These are phyloP conservation scores for Striga hermonthica DNA, from an alignment of 305 asterid genomes.

Conservation along the genomic window DNA sequence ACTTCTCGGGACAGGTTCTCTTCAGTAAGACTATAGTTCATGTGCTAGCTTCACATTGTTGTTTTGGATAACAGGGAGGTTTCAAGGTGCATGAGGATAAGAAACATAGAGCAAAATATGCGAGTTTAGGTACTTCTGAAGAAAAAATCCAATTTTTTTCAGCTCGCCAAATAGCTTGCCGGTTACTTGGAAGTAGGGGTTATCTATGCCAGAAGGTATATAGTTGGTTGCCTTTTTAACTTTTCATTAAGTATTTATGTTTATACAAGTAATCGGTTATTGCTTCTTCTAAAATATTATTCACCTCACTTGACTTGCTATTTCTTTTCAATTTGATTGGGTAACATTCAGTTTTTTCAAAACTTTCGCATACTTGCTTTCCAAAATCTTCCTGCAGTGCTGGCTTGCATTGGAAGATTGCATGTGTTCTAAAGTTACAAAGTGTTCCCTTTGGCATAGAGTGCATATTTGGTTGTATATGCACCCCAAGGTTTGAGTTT, in stretches of 20 bases:
- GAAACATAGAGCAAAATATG: constrained; percentile 80
- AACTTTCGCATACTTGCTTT: constrained; percentile 4
- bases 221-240: constrained; percentile 20
- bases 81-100: constrained; percentile 89
- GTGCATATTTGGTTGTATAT: constrained; percentile 83
- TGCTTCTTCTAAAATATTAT: constrained; percentile 20
- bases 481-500: constrained; percentile 85
- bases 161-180: constrained; percentile 94
- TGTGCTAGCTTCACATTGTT: constrained; percentile 12
- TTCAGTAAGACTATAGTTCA: neutral
- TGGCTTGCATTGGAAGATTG: constrained; percentile 88
- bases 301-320: constrained; percentile 9
- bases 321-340: constrained; percentile 14
- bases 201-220: constrained; percentile 92
- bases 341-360: constrained; percentile 1
- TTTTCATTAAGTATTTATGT: constrained; percentile 5
- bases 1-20: neutral
- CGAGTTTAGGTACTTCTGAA: constrained; percentile 60
- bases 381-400: constrained; percentile 47
- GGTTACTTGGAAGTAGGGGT: constrained; percentile 90
- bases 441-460: constrained; percentile 54
- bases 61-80: constrained; percentile 57
- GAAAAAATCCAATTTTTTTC: constrained; percentile 84
- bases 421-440: constrained; percentile 62
- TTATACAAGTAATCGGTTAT: constrained; percentile 26